Percentiles rank a stretch among this genome's conserved stretches.
phyloP scores from a whole-genome alignment of 179 eudicot species.

The Silene coronaria region DNA sequence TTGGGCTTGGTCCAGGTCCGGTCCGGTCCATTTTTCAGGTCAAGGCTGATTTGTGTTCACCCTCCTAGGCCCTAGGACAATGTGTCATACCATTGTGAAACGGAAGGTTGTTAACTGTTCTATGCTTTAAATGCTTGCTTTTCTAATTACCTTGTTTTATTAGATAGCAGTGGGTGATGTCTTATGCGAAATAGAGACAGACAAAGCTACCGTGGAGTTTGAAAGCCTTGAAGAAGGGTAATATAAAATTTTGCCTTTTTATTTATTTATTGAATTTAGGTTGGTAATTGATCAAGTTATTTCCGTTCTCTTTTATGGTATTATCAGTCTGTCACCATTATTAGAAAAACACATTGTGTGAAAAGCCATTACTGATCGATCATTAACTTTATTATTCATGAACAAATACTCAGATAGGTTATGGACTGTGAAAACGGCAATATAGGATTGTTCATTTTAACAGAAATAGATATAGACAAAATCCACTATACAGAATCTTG shows the following conservation, averaged over 20 bases:
- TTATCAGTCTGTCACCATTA: background rate
- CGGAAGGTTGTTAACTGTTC: background rate
- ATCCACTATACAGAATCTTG: background rate
- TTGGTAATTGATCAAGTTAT: background rate
- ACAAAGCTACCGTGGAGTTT: constrained; percentile 88
- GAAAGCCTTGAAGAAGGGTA: constrained; percentile 98
- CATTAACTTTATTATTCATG: background rate
- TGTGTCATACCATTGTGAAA: constrained; percentile 9
- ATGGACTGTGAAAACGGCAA: background rate
- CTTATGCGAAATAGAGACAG: constrained; percentile 88
- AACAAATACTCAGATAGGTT: background rate
- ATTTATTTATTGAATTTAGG: background rate
- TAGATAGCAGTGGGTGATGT: constrained; percentile 95
- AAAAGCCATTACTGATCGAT: constrained; percentile 1
- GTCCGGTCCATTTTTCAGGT: too few relatives aligned
- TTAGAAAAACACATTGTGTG: background rate
- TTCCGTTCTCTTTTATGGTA: background rate
- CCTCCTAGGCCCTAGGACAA: background rate
- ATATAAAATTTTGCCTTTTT: constrained; percentile 1
- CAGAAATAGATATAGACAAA: background rate
- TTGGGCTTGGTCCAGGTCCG: too few relatives aligned
- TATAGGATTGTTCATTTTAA: background rate
- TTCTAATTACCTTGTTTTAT: constrained; percentile 16
- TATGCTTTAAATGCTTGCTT: background rate
- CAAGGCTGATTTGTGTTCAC: too few relatives aligned